Evolutionary conservation across 2,329 filamentous ascomycete species (phyloP).

Genomic region (Trichoderma afroharzianum): DNA sequence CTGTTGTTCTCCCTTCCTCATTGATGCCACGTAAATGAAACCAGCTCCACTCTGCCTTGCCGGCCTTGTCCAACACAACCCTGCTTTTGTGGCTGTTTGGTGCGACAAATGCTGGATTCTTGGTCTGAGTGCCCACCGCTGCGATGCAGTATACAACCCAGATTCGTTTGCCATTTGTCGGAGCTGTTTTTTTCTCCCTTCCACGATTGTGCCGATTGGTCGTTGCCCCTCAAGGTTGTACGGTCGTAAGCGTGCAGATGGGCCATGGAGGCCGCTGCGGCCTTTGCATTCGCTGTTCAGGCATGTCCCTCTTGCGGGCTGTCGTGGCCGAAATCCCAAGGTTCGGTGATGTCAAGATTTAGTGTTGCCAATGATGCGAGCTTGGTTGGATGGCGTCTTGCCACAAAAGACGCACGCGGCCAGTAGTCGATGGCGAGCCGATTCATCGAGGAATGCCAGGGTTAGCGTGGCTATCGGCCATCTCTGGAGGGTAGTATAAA

Average conservation of each 20-base stretch:
- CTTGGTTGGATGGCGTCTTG: neutral
- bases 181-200: neutral
- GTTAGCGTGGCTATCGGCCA: neutral
- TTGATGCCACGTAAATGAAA: constrained; percentile 9
- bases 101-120: neutral
- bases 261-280: neutral
- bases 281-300: neutral
- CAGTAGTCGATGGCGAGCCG: neutral
- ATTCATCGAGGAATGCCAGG: neutral
- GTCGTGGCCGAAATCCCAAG: neutral
- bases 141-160: neutral
- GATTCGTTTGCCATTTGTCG: neutral
- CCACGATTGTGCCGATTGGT: neutral
- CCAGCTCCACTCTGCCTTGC: neutral
- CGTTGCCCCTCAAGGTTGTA: neutral
- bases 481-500: neutral
- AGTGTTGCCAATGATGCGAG: neutral
- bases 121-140: neutral
- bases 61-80: neutral
- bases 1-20: neutral
- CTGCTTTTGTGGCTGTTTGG: neutral
- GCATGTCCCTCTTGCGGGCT: neutral
- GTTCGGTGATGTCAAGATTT: neutral
- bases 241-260: neutral
- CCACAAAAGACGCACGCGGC: neutral